A percentile compares a stretch with the other conserved stretches of the same genome.
phyloP scores from a whole-genome alignment of 352 stramenopile species.

The Sclerospora graminicola region DNA sequence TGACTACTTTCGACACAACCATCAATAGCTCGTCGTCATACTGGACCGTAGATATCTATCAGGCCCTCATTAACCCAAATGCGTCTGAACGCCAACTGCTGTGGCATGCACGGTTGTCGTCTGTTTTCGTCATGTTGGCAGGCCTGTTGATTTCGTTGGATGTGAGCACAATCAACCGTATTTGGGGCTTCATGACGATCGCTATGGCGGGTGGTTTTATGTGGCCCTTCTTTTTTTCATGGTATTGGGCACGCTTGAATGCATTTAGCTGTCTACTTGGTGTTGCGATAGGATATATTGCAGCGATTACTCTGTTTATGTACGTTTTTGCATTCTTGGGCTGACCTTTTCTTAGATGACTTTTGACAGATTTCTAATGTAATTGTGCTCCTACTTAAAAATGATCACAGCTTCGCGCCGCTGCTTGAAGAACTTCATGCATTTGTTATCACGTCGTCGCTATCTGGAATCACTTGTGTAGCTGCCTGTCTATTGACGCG shows the following conservation, averaged over 20 bases:
- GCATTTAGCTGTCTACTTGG: conserved; percentile 46
- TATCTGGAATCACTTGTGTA: conserved; percentile 36
- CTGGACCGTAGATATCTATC: conserved; percentile 79
- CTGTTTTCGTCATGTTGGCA: conserved; percentile 42
- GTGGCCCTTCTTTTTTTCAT: conserved; percentile 71
- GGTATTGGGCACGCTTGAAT: conserved; percentile 77
- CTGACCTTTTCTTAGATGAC: background rate
- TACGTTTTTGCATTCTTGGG: conserved; percentile 16
- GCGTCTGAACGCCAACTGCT: conserved; percentile 46
- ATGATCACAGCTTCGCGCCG: conserved; percentile 27
- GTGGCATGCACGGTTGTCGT: conserved; percentile 55
- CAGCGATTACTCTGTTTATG: conserved; percentile 53
- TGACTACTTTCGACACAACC: conserved; percentile 74
- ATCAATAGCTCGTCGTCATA: conserved; percentile 75
- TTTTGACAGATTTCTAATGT: no score
- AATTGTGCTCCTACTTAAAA: no score
- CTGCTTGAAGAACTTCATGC: conserved; percentile 40
- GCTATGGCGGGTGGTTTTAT: conserved; percentile 54
- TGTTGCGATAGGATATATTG: conserved; percentile 40
- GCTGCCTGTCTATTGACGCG: conserved; percentile 30
- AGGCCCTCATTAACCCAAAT: conserved; percentile 49
- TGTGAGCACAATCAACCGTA: conserved; percentile 66
- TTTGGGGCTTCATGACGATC: conserved; percentile 79
- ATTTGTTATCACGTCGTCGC: conserved; percentile 50
- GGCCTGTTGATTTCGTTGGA: conserved; percentile 54